Percentiles rank a stretch among this genome's conserved stretches.
phyloP scores from a whole-genome alignment of 306 rosid genomes.

The Malus fusca region DNA sequence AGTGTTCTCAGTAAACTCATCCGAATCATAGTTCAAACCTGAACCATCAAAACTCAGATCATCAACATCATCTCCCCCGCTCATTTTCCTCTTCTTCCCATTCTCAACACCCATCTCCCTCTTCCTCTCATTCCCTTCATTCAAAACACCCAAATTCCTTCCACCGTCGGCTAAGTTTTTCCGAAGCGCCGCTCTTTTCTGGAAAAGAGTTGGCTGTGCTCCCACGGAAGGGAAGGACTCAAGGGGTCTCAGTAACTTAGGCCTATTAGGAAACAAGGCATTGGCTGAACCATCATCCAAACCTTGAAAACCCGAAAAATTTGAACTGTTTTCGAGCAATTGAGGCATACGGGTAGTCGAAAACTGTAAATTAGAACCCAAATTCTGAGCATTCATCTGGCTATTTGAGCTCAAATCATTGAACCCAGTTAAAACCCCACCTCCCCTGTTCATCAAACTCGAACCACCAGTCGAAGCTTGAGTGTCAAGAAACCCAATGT shows the following conservation, averaged over 20 bases:
- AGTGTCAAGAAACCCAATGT: slow-evolving; percentile 30
- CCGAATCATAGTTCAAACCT: slow-evolving; percentile 73
- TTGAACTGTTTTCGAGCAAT: background rate
- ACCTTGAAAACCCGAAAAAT: slow-evolving; percentile 29
- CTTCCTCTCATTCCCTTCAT: slow-evolving; percentile 24
- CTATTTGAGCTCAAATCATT: slow-evolving; percentile 26
- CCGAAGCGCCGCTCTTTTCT: slow-evolving; percentile 55
- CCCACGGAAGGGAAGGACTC: slow-evolving; percentile 35
- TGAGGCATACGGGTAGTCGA: slow-evolving; percentile 9
- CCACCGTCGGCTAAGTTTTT: slow-evolving; percentile 25
- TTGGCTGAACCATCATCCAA: slow-evolving; percentile 31
- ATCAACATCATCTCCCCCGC: slow-evolving; percentile 43
- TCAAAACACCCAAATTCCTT: slow-evolving; percentile 33
- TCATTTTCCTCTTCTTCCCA: slow-evolving; percentile 39
- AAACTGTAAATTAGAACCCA: slow-evolving; percentile 43
- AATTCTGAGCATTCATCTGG: slow-evolving; percentile 26
- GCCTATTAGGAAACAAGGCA: slow-evolving; percentile 37
- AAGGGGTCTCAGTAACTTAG: slow-evolving; percentile 31
- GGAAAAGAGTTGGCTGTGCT: slow-evolving; percentile 66
- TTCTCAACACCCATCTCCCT: background rate
- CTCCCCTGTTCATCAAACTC: slow-evolving; percentile 10
- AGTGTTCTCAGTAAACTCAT: slow-evolving; percentile 42
- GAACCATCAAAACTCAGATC: slow-evolving; percentile 51
- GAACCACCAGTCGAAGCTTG: slow-evolving; percentile 6
- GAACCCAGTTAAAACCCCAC: slow-evolving; percentile 31